Evolutionary conservation across 352 stramenopile genomes (phyloP).

Genomic region (Blastocystis sp.): DNA sequence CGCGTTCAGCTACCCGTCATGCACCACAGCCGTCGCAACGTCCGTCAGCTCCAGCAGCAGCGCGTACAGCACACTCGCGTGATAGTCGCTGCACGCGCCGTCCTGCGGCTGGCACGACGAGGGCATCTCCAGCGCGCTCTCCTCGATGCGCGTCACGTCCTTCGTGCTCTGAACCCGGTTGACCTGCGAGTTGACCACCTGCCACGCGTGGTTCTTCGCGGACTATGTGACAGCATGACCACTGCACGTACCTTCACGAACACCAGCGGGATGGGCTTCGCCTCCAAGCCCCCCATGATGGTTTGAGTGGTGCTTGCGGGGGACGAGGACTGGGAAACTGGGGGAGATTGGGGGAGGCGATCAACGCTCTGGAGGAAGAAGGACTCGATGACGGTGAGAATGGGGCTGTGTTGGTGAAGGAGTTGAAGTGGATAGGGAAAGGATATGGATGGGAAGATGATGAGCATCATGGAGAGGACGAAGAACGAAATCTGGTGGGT

Average conservation of each 20-base stretch:
- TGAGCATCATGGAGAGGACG: slow-evolving; percentile 19
- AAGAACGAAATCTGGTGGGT: not conserved
- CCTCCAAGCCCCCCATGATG: not conserved
- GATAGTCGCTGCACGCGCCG: not conserved
- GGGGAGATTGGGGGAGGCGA: not conserved
- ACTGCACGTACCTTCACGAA: not conserved
- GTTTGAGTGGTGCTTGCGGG: not conserved
- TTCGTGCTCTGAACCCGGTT: not conserved
- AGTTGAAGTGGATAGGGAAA: not conserved
- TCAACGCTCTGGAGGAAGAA: slow-evolving; percentile 33
- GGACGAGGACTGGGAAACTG: not conserved
- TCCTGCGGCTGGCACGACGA: not conserved
- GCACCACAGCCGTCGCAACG: not conserved
- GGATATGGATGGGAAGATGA: slow-evolving; percentile 34
- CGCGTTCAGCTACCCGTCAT: not conserved
- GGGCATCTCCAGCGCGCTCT: no score
- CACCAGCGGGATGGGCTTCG: not conserved
- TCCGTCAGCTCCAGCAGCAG: not conserved
- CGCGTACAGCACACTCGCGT: not conserved
- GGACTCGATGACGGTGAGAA: not conserved
- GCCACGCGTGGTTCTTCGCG: not conserved
- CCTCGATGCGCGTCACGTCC: not conserved
- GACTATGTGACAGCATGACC: no score
- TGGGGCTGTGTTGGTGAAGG: slow-evolving; percentile 3
- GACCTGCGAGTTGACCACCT: not conserved